These are phyloP conservation scores for Cladosporium sp. DNA, from an alignment of 2,329 filamentous ascomycete genomes.

Conservation along the genomic window DNA sequence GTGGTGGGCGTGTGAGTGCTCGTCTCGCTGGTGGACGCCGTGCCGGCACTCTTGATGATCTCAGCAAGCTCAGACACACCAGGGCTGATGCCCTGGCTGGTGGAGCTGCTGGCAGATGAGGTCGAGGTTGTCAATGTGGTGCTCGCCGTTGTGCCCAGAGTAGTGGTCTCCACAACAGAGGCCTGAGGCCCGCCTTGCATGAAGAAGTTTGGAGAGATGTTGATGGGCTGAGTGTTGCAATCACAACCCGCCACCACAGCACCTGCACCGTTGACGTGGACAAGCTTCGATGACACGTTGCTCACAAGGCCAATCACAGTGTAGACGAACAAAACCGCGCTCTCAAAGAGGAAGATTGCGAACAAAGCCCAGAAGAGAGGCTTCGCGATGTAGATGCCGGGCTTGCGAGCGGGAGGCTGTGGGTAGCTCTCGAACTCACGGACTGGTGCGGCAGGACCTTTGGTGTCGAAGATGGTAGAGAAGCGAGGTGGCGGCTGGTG, in stretches of 20 bases:
- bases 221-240: constrained; percentile 32
- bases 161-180: not conserved
- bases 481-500: constrained; percentile 34
- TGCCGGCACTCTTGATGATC: not conserved
- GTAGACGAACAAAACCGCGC: constrained; percentile 41
- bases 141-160: constrained; percentile 4
- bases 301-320: constrained; percentile 42
- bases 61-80: constrained; percentile 5
- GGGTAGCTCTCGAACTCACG: constrained; percentile 34
- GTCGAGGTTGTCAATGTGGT: not conserved
- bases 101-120: constrained; percentile 1
- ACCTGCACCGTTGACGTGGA: constrained; percentile 24
- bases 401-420: constrained; percentile 26
- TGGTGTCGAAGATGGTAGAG: constrained; percentile 35
- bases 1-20: constrained; percentile 29
- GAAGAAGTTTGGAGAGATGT: constrained; percentile 39
- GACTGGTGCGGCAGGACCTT: constrained; percentile 23
- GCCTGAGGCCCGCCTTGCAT: constrained; percentile 4
- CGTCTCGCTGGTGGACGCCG: not conserved
- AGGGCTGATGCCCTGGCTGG: not conserved
- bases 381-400: constrained; percentile 38
- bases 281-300: constrained; percentile 34
- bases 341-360: constrained; percentile 39
- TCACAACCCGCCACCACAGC: constrained; percentile 25
- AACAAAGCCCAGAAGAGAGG: constrained; percentile 38